These are phyloP conservation scores for Hypoxylon sp. DNA, from an alignment of 2,329 filamentous ascomycete genomes.

Conservation along the genomic window DNA sequence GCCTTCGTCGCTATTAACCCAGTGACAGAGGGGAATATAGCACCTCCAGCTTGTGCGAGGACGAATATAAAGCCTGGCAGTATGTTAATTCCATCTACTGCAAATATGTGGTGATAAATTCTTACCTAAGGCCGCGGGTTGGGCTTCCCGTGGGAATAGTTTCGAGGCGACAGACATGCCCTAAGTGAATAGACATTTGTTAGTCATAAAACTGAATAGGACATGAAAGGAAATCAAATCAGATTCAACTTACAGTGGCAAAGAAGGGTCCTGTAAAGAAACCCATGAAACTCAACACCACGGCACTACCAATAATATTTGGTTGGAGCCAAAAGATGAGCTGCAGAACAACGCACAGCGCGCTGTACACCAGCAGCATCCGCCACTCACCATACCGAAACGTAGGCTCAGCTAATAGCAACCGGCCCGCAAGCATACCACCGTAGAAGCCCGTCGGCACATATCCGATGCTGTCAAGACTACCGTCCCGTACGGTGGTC, in stretches of 20 bases:
- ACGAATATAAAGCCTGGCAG: slow-evolving; percentile 57
- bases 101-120: slow-evolving; percentile 1
- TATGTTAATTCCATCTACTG: not conserved
- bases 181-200: slow-evolving; percentile 38
- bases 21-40: slow-evolving; percentile 60
- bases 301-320: slow-evolving; percentile 64
- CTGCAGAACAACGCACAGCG: slow-evolving; percentile 62
- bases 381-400: slow-evolving; percentile 65
- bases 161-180: slow-evolving; percentile 62
- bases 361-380: slow-evolving; percentile 64
- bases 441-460: slow-evolving; percentile 68
- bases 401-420: slow-evolving; percentile 66
- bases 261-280: slow-evolving; percentile 65
- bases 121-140: slow-evolving; percentile 57
- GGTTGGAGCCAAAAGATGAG: slow-evolving; percentile 71
- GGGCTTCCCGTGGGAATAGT: slow-evolving; percentile 56
- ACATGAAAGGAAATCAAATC: no score
- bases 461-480: slow-evolving; percentile 62
- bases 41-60: slow-evolving; percentile 59
- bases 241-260: slow-evolving; percentile 55
- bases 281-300: slow-evolving; percentile 60
- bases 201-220: no score
- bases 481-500: slow-evolving; percentile 65
- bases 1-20: slow-evolving; percentile 56
- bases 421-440: slow-evolving; percentile 63